Conservation (phyloP, 345 rosid genomes). For the Iberis pinnata region DNA sequence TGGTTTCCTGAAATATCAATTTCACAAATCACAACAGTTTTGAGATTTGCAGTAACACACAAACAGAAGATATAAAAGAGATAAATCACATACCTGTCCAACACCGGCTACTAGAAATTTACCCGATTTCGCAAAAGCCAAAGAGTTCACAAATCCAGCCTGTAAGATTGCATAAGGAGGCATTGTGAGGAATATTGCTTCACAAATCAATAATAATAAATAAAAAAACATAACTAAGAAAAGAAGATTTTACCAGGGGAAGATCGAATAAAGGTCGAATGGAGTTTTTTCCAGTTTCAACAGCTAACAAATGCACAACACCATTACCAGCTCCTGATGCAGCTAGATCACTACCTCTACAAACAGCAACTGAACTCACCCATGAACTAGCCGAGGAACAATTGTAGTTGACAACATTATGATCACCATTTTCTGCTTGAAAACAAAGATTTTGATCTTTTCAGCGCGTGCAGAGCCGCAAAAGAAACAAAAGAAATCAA, state of each 20-base stretch:
- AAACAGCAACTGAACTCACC: constrained; percentile 69
- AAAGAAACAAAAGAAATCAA: not conserved
- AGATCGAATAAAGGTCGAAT: constrained; percentile 51
- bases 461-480: not conserved
- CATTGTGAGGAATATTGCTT: constrained; percentile 9
- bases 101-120: constrained; percentile 78
- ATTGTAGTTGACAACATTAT: constrained; percentile 21
- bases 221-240: not conserved
- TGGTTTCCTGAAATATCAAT: constrained; percentile 58
- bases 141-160: constrained; percentile 88
- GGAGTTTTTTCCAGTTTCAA: constrained; percentile 44
- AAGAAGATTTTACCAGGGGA: constrained; percentile 52
- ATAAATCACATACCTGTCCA: constrained; percentile 63
- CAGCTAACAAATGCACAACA: constrained; percentile 60
- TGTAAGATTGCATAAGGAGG: constrained; percentile 28
- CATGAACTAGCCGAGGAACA: constrained; percentile 57
- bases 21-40: too few species aligned
- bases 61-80: not conserved
- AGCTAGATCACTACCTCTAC: constrained; percentile 89
- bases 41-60: constrained; percentile 6
- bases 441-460: not conserved
- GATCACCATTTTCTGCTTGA: constrained; percentile 43
- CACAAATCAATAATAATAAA: not conserved
- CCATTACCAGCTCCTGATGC: constrained; percentile 99
- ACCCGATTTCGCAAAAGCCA: constrained; percentile 90